Evolutionary conservation across 768 basidiomycete species (phyloP), one percentile per base, ranked within the genome.

Genomic region (Thelephora ganbajun): DNA sequence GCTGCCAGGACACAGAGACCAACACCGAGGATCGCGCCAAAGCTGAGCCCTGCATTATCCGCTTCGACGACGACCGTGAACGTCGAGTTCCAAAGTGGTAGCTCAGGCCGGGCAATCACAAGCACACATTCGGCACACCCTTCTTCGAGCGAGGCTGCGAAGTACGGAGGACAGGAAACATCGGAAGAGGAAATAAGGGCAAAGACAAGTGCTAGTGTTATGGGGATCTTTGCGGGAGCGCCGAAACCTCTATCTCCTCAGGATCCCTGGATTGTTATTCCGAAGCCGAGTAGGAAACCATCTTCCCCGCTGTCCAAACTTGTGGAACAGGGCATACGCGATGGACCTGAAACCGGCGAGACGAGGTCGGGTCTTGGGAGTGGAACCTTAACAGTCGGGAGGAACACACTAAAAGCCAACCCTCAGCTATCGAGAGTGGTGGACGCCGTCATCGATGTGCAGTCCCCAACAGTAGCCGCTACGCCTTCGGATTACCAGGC

Each of bases 171-270:
- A 30, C 26, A 30, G 9, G 5, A 30, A 30, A 9, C 9, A 30
- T 30, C 26, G 26, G 26, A 30, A 30, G 26, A 30, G 22, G 16
- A 35, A 35, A 34, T 11, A 26, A 35, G 45, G 45, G 33, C 26
- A 18, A 23, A 48, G 48, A 33, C 22, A 50, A 51, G 33, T 45
- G 45, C 45, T 36, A 71, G 66, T 46, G 65, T 93, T 22, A 84
- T 88, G 75, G 81, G 77, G 33, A 96, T 99, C 52, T 98, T 98
- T 56, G 94, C 91, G 0, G 94, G 94, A 34, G 91, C 90, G 2
- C 81, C 83, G 22, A 67, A 66, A 33, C 41, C 65, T 2, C 49
- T 57, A 7, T 61, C 65, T 23, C 53, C 65, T 11, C 62, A 66
- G 19, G 86, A 89, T 50, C 72, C 81, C 12, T 91, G 89, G 88